These are phyloP conservation scores for Colletotrichum falcatum DNA, from an alignment of 2,329 filamentous ascomycete species.

Conservation along the genomic window DNA sequence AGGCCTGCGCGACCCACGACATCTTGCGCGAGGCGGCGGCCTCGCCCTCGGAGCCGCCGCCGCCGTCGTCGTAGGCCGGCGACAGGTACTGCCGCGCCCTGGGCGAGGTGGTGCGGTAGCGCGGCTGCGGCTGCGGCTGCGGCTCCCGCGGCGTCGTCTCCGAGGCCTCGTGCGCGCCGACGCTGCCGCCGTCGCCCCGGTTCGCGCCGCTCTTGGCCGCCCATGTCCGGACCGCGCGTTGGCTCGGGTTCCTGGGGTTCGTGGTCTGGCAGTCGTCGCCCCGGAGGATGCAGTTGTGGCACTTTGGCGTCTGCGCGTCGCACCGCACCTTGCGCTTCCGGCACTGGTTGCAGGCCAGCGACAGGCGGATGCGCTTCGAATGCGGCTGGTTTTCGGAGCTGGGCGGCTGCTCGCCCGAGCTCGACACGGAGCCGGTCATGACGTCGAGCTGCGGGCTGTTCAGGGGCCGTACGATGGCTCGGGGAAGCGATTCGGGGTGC, in stretches of 20 bases:
- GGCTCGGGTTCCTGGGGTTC: conserved; percentile 43
- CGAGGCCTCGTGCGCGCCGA: neutral
- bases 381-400: conserved; percentile 9
- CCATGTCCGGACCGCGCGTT: conserved; percentile 40
- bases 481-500: conserved; percentile 6
- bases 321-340: conserved; percentile 48
- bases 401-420: conserved; percentile 21
- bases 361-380: conserved; percentile 43
- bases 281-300: conserved; percentile 49
- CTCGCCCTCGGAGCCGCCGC: conserved; percentile 18
- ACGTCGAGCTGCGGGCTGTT: conserved; percentile 3
- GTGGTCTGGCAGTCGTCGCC: conserved; percentile 45
- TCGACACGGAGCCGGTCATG: conserved; percentile 23
- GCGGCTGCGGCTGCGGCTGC: too few relatives aligned
- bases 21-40: conserved; percentile 12
- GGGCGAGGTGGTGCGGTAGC: conserved; percentile 6
- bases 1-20: conserved; percentile 29
- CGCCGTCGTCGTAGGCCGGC: conserved; percentile 19
- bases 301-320: conserved; percentile 46
- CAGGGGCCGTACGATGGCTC: neutral
- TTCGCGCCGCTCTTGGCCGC: conserved; percentile 40
- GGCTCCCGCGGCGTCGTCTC: conserved; percentile 19
- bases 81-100: conserved; percentile 19
- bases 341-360: conserved; percentile 45
- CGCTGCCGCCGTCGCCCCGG: conserved; percentile 15